phyloP scores from a whole-genome alignment of 2,329 filamentous ascomycete species.

The Hirsutella rhossiliensis region DNA sequence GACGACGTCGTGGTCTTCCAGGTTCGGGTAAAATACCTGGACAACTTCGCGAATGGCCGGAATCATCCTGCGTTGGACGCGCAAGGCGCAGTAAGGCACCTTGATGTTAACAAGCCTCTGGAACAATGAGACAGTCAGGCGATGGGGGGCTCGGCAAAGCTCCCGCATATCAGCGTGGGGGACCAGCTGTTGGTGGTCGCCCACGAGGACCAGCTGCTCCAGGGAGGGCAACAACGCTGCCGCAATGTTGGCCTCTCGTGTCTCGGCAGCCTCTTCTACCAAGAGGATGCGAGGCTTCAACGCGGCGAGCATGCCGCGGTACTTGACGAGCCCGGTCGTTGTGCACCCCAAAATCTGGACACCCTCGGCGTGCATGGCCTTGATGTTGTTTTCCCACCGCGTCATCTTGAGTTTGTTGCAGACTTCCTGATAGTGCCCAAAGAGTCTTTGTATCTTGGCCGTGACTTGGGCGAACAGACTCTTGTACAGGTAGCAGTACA shows the following conservation, averaged over 20 bases:
- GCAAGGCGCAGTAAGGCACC: constrained; percentile 52
- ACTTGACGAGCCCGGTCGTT: constrained; percentile 72
- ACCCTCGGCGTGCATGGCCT: constrained; percentile 20
- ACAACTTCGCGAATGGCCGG: constrained; percentile 31
- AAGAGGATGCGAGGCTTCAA: constrained; percentile 56
- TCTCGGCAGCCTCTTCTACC: constrained; percentile 73
- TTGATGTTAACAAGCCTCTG: constrained; percentile 60
- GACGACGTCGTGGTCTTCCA: constrained; percentile 33
- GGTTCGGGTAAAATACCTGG: constrained; percentile 31
- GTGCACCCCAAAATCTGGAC: constrained; percentile 53
- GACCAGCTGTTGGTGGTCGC: constrained; percentile 70
- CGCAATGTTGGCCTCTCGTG: constrained; percentile 48
- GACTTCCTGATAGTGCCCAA: constrained; percentile 31
- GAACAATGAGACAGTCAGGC: constrained; percentile 65
- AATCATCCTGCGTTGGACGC: constrained; percentile 51
- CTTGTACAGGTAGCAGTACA: constrained; percentile 55
- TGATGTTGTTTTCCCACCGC: constrained; percentile 45
- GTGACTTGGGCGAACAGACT: constrained; percentile 36
- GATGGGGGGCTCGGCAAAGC: constrained; percentile 48
- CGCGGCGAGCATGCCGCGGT: constrained; percentile 55
- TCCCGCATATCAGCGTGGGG: constrained; percentile 53
- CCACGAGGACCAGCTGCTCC: constrained; percentile 47
- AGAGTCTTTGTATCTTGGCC: constrained; percentile 34
- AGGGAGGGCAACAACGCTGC: constrained; percentile 38
- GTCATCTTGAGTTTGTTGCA: constrained; percentile 42